A percentile compares a stretch with the other conserved stretches of the same genome.
phyloP scores from a whole-genome alignment of 176 grass and related monocot genomes.

The Oryza meyeriana region DNA sequence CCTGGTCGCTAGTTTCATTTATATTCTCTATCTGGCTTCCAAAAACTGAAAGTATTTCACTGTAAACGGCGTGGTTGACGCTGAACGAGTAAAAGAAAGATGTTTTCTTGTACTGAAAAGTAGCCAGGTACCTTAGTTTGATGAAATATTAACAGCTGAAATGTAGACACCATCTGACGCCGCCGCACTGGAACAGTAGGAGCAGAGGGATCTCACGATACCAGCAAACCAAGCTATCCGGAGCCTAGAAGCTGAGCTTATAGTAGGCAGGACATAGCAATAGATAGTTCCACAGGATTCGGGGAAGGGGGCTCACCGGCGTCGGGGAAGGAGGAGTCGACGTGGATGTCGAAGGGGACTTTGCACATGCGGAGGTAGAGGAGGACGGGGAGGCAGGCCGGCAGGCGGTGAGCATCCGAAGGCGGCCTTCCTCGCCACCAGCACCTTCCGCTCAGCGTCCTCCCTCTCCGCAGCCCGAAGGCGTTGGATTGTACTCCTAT shows the following conservation, averaged over 20 bases:
- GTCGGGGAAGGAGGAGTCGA: slow-evolving; percentile 71
- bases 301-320: slow-evolving; percentile 41
- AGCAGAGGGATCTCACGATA: neutral
- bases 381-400: slow-evolving; percentile 70
- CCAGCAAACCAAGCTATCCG: neutral
- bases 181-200: neutral
- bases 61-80: no score
- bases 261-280: neutral
- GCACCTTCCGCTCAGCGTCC: slow-evolving; percentile 43
- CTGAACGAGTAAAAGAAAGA: neutral
- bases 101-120: neutral
- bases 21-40: no score
- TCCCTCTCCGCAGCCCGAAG: slow-evolving; percentile 45
- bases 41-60: no score
- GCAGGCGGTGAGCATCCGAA: slow-evolving; percentile 86
- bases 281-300: neutral
- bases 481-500: no score
- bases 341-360: slow-evolving; percentile 64
- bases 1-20: no score
- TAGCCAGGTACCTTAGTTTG: neutral
- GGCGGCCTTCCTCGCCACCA: slow-evolving; percentile 72
- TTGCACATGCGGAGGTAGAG: slow-evolving; percentile 83
- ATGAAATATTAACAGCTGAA: neutral
- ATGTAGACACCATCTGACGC: neutral
- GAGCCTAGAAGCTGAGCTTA: neutral